Base-by-base conservation (phyloP, 2,329 filamentous ascomycete species). In the Plectosphaerella sp. region DNA sequence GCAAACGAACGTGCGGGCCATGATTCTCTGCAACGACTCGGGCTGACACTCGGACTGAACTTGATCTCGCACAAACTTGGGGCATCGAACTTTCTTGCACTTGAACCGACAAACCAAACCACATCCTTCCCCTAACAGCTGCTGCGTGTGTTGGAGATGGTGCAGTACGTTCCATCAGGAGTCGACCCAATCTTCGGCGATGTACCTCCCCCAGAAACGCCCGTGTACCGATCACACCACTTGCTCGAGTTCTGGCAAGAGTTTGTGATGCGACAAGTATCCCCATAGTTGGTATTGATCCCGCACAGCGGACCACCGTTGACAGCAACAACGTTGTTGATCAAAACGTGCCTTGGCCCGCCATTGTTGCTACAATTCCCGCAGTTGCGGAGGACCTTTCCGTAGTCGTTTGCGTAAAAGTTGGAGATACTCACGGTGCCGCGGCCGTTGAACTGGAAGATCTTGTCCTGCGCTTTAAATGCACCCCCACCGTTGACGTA, bases 341-440 rank as follows among this genome's bases (percentile, higher is more conserved):
- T 50, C 22, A 15, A 15, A 33, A 51, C 33, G 22, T 47, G 12
- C 15, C 45, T 18, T 8, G 45, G 20, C 10, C 20, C 20, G 8
- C 43, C 63, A 53, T 70, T 72, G 25, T 70, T 65, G 51, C 66
- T 67, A 59, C 63, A 56, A 41, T 55, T 77, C 39, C 75, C 76
- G 59, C 75, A 79, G 52, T 66, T 71, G 50, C 76, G 72, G 55
- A 72, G 73, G 12, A 79, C 62, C 59, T 78, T 78, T 46, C 75
- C 74, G 53, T 76, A 76, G 61, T 75, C 67, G 7, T 70, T 63
- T 53, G 67, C 72, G 45, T 71, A 72, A 63, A 71, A 69, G 54
- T 71, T 68, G 56, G 67, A 54, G 24, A 67, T 63, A 39, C 68
- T 70, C 39, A 75, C 68, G 11, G 69, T 73, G 0, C 72, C 72